phyloP scores from a whole-genome alignment of 2,329 filamentous ascomycete species.

The Aspergillus sp. region DNA sequence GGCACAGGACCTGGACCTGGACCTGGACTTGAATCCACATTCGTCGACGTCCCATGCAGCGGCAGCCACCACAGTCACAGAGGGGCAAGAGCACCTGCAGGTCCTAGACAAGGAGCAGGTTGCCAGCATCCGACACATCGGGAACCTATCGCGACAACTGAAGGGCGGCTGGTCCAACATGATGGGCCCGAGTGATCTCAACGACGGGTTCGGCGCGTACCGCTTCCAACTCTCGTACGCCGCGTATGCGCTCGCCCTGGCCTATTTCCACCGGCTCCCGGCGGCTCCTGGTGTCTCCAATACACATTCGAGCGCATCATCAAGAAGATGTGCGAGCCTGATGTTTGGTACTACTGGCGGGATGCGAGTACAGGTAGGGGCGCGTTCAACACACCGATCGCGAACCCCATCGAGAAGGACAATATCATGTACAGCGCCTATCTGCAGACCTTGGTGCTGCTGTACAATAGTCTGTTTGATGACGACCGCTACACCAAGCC shows the following conservation, averaged over 20 bases:
- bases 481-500: conserved; percentile 3
- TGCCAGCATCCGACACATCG: neutral
- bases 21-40: no score
- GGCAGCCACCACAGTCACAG: neutral
- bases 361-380: conserved; percentile 4
- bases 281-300: neutral
- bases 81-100: neutral
- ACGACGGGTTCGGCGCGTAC: conserved; percentile 6
- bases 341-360: conserved; percentile 10
- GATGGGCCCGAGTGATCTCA: conserved; percentile 2
- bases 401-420: conserved; percentile 1
- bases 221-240: conserved; percentile 1
- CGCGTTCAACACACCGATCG: neutral
- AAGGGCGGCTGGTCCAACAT: conserved; percentile 8
- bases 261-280: conserved; percentile 1
- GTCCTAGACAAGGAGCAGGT: neutral
- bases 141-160: neutral
- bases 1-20: neutral
- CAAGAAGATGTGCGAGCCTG: neutral
- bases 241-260: neutral
- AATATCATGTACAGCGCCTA: conserved; percentile 9
- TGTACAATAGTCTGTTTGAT: conserved; percentile 6
- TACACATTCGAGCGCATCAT: conserved; percentile 3
- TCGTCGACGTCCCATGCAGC: neutral
- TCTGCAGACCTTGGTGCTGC: neutral